Percentiles rank a stretch among this genome's conserved stretches.
phyloP scores from a whole-genome alignment of 108 stramenopile species.

The Epithemia pelagica region DNA sequence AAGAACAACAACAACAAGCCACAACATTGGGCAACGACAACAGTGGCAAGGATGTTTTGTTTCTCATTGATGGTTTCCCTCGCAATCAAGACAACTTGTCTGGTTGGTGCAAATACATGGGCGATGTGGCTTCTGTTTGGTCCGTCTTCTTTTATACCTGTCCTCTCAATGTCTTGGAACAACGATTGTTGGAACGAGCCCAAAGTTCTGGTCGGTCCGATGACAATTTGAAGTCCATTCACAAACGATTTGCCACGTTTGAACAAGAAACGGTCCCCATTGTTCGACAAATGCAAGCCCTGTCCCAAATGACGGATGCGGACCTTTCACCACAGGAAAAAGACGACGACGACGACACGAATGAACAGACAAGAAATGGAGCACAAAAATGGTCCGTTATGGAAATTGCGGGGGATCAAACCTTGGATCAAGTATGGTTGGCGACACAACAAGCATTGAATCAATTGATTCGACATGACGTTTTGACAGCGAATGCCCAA shows the following conservation, averaged over 20 bases:
- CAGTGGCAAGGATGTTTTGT: constrained; percentile 45
- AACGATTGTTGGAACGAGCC: constrained; percentile 71
- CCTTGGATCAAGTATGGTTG: constrained; percentile 72
- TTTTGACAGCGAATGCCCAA: constrained; percentile 50
- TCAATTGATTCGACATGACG: constrained; percentile 52
- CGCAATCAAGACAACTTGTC: constrained; percentile 88
- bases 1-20: constrained; percentile 14
- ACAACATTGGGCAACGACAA: not conserved
- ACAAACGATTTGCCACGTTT: constrained; percentile 86
- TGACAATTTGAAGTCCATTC: constrained; percentile 83
- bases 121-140: constrained; percentile 38
- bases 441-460: constrained; percentile 61
- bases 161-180: constrained; percentile 74
- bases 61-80: constrained; percentile 98
- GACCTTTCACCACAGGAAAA: not conserved
- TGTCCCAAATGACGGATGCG: not conserved
- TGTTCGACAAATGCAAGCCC: constrained; percentile 30
- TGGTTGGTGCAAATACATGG: constrained; percentile 74
- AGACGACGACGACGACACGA: too few relatives aligned
- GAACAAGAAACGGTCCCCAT: constrained; percentile 74
- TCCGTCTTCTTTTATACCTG: constrained; percentile 86
- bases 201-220: constrained; percentile 86
- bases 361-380: constrained; percentile 17
- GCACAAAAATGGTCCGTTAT: constrained; percentile 37
- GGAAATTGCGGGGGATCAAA: constrained; percentile 56